phyloP scores from a whole-genome alignment of 2,329 filamentous ascomycete genomes.

The Fusarium setosum region DNA sequence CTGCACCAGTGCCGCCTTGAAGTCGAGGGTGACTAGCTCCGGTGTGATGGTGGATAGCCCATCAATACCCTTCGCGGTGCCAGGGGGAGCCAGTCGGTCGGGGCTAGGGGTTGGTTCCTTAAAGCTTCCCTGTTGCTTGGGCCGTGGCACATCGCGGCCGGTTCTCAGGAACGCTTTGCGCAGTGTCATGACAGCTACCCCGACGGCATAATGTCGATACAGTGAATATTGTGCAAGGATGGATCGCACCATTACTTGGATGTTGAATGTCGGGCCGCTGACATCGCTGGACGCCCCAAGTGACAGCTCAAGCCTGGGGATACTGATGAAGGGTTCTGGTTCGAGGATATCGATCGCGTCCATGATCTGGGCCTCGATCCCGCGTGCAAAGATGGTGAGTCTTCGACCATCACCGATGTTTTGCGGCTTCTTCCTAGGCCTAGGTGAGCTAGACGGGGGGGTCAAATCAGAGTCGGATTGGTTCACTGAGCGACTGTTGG shows the following conservation, averaged over 20 bases:
- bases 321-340: constrained; percentile 83
- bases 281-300: constrained; percentile 87
- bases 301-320: constrained; percentile 89
- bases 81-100: constrained; percentile 53
- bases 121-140: constrained; percentile 45
- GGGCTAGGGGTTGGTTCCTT: constrained; percentile 34
- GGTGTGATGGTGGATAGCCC: constrained; percentile 48
- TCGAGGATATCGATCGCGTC: constrained; percentile 89
- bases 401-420: constrained; percentile 80
- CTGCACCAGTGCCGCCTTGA: constrained; percentile 85
- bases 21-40: constrained; percentile 84
- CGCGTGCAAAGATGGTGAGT: constrained; percentile 82
- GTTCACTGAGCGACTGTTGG: constrained; percentile 77
- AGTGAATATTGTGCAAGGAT: constrained; percentile 90
- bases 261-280: constrained; percentile 87
- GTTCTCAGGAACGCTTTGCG: constrained; percentile 74
- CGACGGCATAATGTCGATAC: constrained; percentile 90
- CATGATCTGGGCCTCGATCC: constrained; percentile 90
- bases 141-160: constrained; percentile 53
- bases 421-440: constrained; percentile 62
- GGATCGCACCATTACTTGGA: constrained; percentile 84
- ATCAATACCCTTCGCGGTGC: constrained; percentile 46
- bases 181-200: constrained; percentile 82
- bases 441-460: constrained; percentile 52
- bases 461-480: constrained; percentile 74